Percentiles rank a stretch among this genome's conserved stretches.
Evolutionary conservation across 225 moss, liverwort and hornwort genomes (phyloP).

Genomic region (Bryum argenteum): DNA sequence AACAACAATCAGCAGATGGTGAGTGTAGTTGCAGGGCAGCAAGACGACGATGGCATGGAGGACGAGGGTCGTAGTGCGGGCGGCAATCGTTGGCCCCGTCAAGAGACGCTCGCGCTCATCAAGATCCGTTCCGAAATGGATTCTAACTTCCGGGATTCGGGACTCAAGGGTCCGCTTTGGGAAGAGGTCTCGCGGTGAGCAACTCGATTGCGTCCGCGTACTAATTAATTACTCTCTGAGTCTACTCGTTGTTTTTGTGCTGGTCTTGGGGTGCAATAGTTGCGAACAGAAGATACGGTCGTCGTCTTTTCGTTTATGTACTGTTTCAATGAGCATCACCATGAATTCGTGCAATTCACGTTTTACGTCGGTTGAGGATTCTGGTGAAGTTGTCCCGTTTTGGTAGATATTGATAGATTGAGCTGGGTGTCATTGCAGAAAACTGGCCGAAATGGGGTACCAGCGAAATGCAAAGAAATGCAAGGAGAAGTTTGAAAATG

Average conservation of each 20-base stretch:
- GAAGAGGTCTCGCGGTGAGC: constrained; percentile 99
- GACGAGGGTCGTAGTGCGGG: constrained; percentile 89
- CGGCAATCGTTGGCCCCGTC: constrained; percentile 97
- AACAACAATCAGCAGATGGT: constrained; percentile 51
- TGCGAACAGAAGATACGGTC: not conserved
- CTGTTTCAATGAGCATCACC: not conserved
- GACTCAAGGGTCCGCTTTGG: constrained; percentile 98
- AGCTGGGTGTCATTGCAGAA: constrained; percentile 60
- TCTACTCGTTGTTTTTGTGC: constrained; percentile 6
- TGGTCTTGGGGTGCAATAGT: not conserved
- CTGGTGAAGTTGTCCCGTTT: constrained; percentile 8
- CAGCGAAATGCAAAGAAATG: constrained; percentile 90
- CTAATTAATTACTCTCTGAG: not conserved
- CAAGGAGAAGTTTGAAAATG: constrained; percentile 99
- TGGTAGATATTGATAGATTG: constrained; percentile 19
- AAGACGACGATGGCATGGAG: constrained; percentile 87
- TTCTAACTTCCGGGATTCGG: constrained; percentile 98
- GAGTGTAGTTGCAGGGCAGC: constrained; percentile 34
- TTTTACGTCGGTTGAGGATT: constrained; percentile 9
- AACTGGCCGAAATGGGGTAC: constrained; percentile 85
- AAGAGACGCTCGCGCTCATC: constrained; percentile 96
- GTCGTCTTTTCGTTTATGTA: not conserved
- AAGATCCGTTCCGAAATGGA: constrained; percentile 99
- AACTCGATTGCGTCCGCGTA: constrained; percentile 6
- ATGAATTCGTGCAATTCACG: constrained; percentile 28